Conservation (phyloP, 169 alveolate genomes). For the Cryptosporidium parvum region DNA sequence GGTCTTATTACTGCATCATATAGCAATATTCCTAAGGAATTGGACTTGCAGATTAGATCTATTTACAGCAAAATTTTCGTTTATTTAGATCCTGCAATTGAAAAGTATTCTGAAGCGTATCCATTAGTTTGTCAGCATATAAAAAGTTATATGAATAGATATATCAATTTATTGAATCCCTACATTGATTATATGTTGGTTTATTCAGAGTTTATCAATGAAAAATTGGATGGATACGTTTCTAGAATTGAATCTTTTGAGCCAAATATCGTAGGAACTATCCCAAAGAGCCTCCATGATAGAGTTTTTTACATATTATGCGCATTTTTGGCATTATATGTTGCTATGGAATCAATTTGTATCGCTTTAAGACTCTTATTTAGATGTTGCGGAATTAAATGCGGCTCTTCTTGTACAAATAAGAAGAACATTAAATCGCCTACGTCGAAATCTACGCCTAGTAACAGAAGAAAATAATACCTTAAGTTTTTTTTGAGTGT, state of each 20-base stretch:
- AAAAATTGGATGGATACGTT: slow-evolving; percentile 38
- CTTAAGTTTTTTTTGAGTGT: slow-evolving; percentile 12
- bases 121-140: slow-evolving; percentile 1
- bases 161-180: slow-evolving; percentile 17
- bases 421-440: slow-evolving; percentile 30
- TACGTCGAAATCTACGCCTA: slow-evolving; percentile 65
- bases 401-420: background rate
- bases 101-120: slow-evolving; percentile 18
- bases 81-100: slow-evolving; percentile 27
- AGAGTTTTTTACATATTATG: slow-evolving; percentile 46
- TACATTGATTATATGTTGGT: slow-evolving; percentile 1
- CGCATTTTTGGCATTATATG: slow-evolving; percentile 30
- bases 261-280: slow-evolving; percentile 29
- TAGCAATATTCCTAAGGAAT: slow-evolving; percentile 42
- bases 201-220: slow-evolving; percentile 30
- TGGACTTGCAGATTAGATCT: slow-evolving; percentile 18
- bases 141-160: background rate
- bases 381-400: slow-evolving; percentile 41
- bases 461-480: slow-evolving; percentile 48
- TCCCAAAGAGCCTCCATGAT: slow-evolving; percentile 39
- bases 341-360: background rate
- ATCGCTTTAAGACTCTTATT: slow-evolving; percentile 3
- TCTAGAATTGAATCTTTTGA: slow-evolving; percentile 29
- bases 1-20: slow-evolving; percentile 12
- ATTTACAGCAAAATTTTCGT: background rate